Evolutionary conservation across 352 stramenopile genomes (phyloP).

Genomic region (Blastocystis sp.): DNA sequence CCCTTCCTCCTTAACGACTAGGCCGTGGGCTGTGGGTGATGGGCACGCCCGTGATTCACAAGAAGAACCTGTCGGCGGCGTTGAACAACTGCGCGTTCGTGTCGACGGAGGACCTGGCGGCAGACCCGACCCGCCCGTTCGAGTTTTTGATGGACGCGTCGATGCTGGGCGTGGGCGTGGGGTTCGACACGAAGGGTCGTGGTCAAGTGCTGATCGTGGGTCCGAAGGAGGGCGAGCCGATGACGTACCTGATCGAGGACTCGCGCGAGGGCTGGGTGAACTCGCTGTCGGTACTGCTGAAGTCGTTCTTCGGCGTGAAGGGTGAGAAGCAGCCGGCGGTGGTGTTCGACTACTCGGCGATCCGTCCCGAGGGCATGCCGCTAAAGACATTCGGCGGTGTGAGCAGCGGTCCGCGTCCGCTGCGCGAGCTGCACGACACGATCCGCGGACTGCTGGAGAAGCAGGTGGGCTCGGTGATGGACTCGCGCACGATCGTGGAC

Average conservation of each 20-base stretch:
- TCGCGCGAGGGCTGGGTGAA: conserved; percentile 72
- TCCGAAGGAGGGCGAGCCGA: neutral
- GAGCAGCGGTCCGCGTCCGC: conserved; percentile 76
- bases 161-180: no score
- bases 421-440: conserved; percentile 77
- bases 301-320: conserved; percentile 76
- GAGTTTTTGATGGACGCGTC: no score
- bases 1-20: neutral
- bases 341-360: no score
- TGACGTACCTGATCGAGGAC: conserved; percentile 74
- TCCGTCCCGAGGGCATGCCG: no score
- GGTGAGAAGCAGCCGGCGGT: conserved; percentile 68
- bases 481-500: no score
- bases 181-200: no score
- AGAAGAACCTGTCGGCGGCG: conserved; percentile 80
- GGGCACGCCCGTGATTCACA: conserved; percentile 85
- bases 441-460: no score
- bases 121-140: conserved; percentile 75
- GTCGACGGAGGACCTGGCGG: conserved; percentile 78
- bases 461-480: no score
- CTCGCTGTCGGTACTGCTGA: conserved; percentile 79
- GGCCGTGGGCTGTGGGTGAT: conserved; percentile 87
- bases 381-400: no score
- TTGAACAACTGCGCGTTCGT: conserved; percentile 75
- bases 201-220: no score